Percentiles rank a stretch among this genome's conserved stretches.
phyloP scores from a whole-genome alignment of 345 rosid genomes.

The Fremontodendron californicum region DNA sequence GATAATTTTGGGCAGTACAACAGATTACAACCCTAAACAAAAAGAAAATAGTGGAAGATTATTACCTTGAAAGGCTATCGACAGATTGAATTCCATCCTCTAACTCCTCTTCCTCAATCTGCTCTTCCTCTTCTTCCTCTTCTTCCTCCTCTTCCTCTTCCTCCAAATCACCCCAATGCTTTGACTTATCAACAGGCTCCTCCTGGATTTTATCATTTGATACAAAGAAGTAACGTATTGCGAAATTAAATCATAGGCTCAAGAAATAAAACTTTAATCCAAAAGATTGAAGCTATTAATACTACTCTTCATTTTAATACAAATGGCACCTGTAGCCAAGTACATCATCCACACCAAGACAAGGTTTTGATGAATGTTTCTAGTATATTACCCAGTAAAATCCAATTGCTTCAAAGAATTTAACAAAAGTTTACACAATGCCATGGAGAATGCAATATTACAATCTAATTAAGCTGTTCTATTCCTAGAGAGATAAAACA shows the following conservation, averaged over 20 bases:
- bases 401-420: background rate
- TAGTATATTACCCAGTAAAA: background rate
- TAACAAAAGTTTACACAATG: background rate
- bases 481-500: background rate
- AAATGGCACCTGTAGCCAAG: background rate
- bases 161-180: slow-evolving; percentile 99
- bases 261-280: background rate
- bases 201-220: slow-evolving; percentile 47
- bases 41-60: background rate
- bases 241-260: background rate
- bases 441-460: background rate
- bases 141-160: slow-evolving; percentile 58
- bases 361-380: background rate
- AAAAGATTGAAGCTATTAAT: background rate
- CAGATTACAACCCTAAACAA: background rate
- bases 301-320: background rate
- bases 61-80: slow-evolving; percentile 91
- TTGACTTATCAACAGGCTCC: slow-evolving; percentile 95
- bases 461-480: background rate
- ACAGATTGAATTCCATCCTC: slow-evolving; percentile 91
- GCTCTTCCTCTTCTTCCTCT: slow-evolving; percentile 72
- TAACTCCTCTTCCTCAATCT: slow-evolving; percentile 85
- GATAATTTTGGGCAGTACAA: background rate
- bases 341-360: background rate
- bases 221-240: background rate